Evolutionary conservation across 805 yeast genomes (phyloP), one percentile per base, ranked within the genome.

Genomic region (Starmerella scarabaei): DNA sequence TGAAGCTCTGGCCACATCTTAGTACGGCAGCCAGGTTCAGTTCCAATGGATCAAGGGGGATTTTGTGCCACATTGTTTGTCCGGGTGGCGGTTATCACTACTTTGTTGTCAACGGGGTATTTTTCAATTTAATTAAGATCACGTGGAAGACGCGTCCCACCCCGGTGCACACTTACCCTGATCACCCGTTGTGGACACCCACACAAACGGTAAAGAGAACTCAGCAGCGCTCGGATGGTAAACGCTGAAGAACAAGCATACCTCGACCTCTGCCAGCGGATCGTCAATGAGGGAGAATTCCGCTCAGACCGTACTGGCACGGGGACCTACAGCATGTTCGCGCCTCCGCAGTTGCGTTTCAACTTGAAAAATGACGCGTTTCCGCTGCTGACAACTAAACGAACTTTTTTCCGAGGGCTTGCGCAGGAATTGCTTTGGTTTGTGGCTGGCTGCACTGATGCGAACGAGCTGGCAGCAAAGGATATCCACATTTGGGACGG

Each of bases 401-500:
- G 75, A 53, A 95, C 88, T 5, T 91, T 85, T 57, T 75, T 85
- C 47, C 78, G 80, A 48, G 98, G 86, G 8, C 84, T 91, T 33
- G 72, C 88, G 26, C 75, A 83, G 48, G 99, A 91, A 58, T 66
- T 91, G 23, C 67, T 91, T 12, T 91, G 99, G 99, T 91, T 91
- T 55, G 71, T 91, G 7, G 67, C 74, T 3, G 98, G 97, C 1
- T 73, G 77, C 47, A 91, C 99, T 0, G 93, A 88, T 57, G 93
- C 91, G 28, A 80, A 78, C 49, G 67, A 71, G 47, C 65, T 91
- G 32, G 65, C 78, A 14, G 93, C 78, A 3, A 72, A 78, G 50
- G 94, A 94, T 27, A 93, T 91, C n/a, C 86, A 76, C 55, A 91
- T 91, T 41, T 91, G 99, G 99, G 98, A 91, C 59, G 98, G 98